Evolutionary conservation across 2,329 filamentous ascomycete genomes (phyloP).

Genomic region (Colletotrichum eremochloae): DNA sequence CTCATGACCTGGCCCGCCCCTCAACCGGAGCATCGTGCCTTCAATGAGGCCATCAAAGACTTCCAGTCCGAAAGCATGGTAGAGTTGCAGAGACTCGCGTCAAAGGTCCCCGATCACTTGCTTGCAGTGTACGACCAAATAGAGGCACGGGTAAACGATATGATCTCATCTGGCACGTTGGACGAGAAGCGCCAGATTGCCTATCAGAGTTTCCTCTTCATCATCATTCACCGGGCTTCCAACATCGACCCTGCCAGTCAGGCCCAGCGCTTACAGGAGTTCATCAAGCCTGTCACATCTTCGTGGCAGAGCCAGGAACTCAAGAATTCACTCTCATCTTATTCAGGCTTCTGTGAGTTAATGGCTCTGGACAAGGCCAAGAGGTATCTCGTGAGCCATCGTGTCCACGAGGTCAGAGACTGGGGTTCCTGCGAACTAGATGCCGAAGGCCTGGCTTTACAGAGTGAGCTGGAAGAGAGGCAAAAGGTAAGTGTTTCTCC

Average conservation of each 20-base stretch:
- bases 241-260: constrained; percentile 80
- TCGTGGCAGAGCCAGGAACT: constrained; percentile 83
- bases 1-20: constrained; percentile 84
- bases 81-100: constrained; percentile 89
- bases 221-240: constrained; percentile 89
- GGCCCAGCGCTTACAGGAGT: constrained; percentile 78
- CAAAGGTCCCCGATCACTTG: constrained; percentile 92
- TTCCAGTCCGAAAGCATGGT: constrained; percentile 87
- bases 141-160: constrained; percentile 84
- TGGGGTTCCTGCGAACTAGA: constrained; percentile 87
- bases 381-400: constrained; percentile 79
- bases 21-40: constrained; percentile 77
- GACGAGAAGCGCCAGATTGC: constrained; percentile 89
- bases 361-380: constrained; percentile 86
- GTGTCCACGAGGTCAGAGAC: constrained; percentile 82
- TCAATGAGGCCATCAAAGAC: constrained; percentile 91
- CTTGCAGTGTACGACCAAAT: constrained; percentile 89
- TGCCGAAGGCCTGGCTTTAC: constrained; percentile 81
- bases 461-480: constrained; percentile 82
- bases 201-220: constrained; percentile 91
- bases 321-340: constrained; percentile 77
- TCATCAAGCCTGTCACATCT: constrained; percentile 84
- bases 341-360: constrained; percentile 82
- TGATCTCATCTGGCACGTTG: constrained; percentile 77
- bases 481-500: constrained; percentile 66